phyloP scores from a whole-genome alignment of 2,329 filamentous ascomycete species.

The Trichoderma semiorbis region DNA sequence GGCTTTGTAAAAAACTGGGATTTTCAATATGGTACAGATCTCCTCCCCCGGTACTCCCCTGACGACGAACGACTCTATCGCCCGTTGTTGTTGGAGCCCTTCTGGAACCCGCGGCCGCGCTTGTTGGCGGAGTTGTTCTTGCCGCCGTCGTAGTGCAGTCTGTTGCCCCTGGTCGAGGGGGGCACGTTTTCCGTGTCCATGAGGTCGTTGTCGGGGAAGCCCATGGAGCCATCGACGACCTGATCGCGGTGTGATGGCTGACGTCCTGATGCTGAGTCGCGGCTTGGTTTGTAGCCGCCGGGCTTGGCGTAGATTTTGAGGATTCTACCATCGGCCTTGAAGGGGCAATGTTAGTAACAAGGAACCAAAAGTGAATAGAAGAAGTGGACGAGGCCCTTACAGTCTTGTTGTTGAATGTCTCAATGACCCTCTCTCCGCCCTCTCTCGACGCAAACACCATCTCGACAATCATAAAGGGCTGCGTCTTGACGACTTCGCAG shows the following conservation, averaged over 20 bases:
- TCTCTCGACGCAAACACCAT: slow-evolving; percentile 70
- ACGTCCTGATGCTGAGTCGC: slow-evolving; percentile 31
- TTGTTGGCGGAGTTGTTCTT: slow-evolving; percentile 27
- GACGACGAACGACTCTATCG: slow-evolving; percentile 11
- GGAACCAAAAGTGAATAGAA: background rate
- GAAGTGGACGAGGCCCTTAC: slow-evolving; percentile 44
- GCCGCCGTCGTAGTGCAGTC: slow-evolving; percentile 42
- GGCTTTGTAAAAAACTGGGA: background rate
- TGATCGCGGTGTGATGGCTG: slow-evolving; percentile 33
- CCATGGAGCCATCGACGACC: slow-evolving; percentile 52
- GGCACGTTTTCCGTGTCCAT: slow-evolving; percentile 33
- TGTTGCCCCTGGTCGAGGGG: slow-evolving; percentile 28
- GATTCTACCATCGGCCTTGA: slow-evolving; percentile 67
- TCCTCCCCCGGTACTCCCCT: background rate
- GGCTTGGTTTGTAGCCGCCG: slow-evolving; percentile 52
- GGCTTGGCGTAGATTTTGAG: slow-evolving; percentile 71
- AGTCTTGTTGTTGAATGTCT: slow-evolving; percentile 74
- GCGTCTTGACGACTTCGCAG: slow-evolving; percentile 64
- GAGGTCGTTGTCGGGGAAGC: slow-evolving; percentile 49
- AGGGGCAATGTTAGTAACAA: background rate
- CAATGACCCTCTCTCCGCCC: slow-evolving; percentile 70
- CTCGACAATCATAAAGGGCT: slow-evolving; percentile 73
- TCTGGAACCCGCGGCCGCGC: slow-evolving; percentile 29
- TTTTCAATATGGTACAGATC: background rate
- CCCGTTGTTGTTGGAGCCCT: slow-evolving; percentile 25